These are phyloP conservation scores for Kodamaea sp. DNA, from an alignment of 1,139 yeast species.

Conservation along the genomic window DNA sequence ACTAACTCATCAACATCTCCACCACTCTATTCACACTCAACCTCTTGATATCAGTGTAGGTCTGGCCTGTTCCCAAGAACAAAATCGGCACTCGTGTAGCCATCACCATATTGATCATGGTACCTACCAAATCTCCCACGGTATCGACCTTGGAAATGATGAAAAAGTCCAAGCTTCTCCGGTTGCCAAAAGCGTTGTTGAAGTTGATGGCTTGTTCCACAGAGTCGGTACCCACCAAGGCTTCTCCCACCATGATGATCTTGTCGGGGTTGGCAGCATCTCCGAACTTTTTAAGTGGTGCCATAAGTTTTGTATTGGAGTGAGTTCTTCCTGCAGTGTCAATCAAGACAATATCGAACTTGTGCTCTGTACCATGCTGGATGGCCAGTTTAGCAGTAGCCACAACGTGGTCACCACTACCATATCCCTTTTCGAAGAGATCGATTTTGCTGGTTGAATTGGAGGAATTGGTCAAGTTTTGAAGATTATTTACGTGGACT, in stretches of 20 bases:
- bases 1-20: conserved; percentile 63
- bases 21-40: conserved; percentile 93
- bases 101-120: conserved; percentile 97
- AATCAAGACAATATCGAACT: conserved; percentile 82
- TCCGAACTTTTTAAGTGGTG: conserved; percentile 92
- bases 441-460: conserved; percentile 64
- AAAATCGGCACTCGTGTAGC: conserved; percentile 94
- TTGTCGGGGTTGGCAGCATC: conserved; percentile 95
- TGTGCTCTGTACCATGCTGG: conserved; percentile 61
- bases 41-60: conserved; percentile 93
- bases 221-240: conserved; percentile 95
- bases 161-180: conserved; percentile 82
- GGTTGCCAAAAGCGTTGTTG: conserved; percentile 88
- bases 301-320: conserved; percentile 93
- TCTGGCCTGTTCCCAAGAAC: conserved; percentile 96
- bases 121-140: conserved; percentile 94
- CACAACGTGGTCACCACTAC: conserved; percentile 91
- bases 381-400: conserved; percentile 95
- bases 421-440: conserved; percentile 92
- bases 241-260: conserved; percentile 98
- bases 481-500: conserved; percentile 86
- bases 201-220: conserved; percentile 94
- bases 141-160: conserved; percentile 95
- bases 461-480: conserved; percentile 42
- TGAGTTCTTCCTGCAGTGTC: conserved; percentile 99